A percentile compares a stretch with the other conserved stretches of the same genome.
Conservation (phyloP, 805 yeast genomes). For the Spathaspora passalidarum region DNA sequence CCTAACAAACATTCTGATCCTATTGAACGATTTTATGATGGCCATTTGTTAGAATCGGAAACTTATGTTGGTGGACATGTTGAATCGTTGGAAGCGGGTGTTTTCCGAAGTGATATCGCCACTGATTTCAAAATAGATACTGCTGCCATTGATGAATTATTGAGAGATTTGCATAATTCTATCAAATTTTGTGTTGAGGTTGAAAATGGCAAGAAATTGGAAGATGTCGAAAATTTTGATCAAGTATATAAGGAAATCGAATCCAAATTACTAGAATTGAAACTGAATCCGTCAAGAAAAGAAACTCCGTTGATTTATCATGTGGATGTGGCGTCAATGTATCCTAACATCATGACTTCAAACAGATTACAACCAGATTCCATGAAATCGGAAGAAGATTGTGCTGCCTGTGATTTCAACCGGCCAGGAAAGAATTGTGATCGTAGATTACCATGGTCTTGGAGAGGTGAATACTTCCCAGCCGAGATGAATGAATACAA, state of each 20-base stretch:
- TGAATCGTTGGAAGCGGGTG: constrained; percentile 97
- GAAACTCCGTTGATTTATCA: constrained; percentile 91
- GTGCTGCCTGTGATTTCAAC: constrained; percentile 97
- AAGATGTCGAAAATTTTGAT: constrained; percentile 76
- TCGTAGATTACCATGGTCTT: constrained; percentile 88
- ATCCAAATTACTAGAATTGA: constrained; percentile 53
- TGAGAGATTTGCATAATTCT: constrained; percentile 71
- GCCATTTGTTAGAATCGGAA: constrained; percentile 90
- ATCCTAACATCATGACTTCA: constrained; percentile 97
- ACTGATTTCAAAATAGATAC: constrained; percentile 78
- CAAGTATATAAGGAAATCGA: constrained; percentile 65
- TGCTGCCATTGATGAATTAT: constrained; percentile 73
- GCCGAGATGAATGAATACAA: constrained; percentile 88
- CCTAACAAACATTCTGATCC: constrained; percentile 96
- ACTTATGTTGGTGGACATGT: constrained; percentile 99
- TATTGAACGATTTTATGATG: constrained; percentile 90
- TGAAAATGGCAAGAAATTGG: constrained; percentile 70
- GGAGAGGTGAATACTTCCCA: constrained; percentile 97
- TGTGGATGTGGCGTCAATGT: constrained; percentile 99
- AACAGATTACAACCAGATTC: constrained; percentile 97
- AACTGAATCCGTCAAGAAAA: constrained; percentile 56
- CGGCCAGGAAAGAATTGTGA: constrained; percentile 94
- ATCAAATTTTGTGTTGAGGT: constrained; percentile 79
- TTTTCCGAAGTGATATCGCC: constrained; percentile 84
- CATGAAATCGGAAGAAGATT: constrained; percentile 90